phyloP scores from a whole-genome alignment of 129 eudicot genomes.

The Logfia minima region DNA sequence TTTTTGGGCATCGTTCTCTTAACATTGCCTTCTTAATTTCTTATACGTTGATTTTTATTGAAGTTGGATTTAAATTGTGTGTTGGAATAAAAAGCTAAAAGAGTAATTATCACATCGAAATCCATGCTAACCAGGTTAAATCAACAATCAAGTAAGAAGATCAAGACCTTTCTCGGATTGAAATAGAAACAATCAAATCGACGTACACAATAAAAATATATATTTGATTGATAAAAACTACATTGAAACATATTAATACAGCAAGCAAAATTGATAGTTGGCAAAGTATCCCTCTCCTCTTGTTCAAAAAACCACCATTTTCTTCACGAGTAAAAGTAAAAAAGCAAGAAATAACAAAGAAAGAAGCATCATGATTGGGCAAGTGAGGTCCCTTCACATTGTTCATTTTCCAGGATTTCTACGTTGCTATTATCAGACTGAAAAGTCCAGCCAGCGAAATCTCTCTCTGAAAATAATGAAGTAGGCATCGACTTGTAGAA shows the following conservation, averaged over 20 bases:
- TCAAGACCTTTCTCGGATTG: neutral
- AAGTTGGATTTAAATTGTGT: too few species aligned
- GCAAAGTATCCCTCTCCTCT: neutral
- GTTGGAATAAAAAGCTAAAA: too few species aligned
- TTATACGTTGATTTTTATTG: too few species aligned
- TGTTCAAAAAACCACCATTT: neutral
- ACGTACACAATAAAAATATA: neutral
- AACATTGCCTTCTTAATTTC: too few species aligned
- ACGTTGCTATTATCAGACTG: constrained; percentile 23
- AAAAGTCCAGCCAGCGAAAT: constrained; percentile 87
- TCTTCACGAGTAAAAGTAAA: neutral
- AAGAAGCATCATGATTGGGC: neutral
- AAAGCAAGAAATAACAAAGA: neutral
- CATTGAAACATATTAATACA: neutral
- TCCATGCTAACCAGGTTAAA: too few species aligned
- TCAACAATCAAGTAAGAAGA: neutral
- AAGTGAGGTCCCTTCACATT: neutral
- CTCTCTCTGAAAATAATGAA: constrained; percentile 65
- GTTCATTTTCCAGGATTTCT: neutral
- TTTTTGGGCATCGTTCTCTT: too few species aligned
- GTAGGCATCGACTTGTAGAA: constrained; percentile 71
- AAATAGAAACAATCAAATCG: neutral
- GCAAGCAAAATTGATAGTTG: neutral
- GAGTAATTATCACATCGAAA: too few species aligned
- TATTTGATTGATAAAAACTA: neutral